Evolutionary conservation across 1,284 basidiomycete genomes (phyloP).

Genomic region (Microbotryomycetes sp.): DNA sequence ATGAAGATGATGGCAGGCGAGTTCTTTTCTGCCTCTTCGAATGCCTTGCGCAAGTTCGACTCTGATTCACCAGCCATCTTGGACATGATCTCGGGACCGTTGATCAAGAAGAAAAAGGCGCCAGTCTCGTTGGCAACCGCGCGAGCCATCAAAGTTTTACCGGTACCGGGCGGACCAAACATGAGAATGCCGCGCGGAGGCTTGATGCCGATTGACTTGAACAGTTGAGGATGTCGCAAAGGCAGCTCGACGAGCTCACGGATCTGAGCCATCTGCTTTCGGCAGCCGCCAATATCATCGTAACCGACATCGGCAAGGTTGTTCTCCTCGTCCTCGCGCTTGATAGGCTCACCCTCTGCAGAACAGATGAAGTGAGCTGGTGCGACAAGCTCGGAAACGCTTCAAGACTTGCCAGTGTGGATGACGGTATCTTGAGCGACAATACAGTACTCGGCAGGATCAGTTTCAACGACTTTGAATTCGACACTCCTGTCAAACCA

Average conservation of each 20-base stretch:
- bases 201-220: constrained; percentile 99
- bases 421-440: constrained; percentile 96
- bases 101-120: constrained; percentile 99
- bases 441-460: constrained; percentile 92
- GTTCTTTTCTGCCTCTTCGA: constrained; percentile 99
- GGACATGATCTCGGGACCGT: constrained; percentile 99
- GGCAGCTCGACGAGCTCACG: constrained; percentile 98
- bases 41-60: constrained; percentile 93
- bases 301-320: constrained; percentile 97
- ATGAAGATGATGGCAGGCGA: constrained; percentile 99
- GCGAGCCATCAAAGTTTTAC: constrained; percentile 97
- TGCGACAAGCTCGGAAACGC: not conserved
- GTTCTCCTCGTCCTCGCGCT: constrained; percentile 97
- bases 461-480: constrained; percentile 78
- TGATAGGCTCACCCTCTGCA: constrained; percentile 92
- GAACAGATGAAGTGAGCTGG: constrained; percentile 1
- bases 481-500: constrained; percentile 57
- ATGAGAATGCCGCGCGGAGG: constrained; percentile 95
- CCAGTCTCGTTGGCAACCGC: constrained; percentile 99
- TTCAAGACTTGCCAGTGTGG: constrained; percentile 60
- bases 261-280: constrained; percentile 99
- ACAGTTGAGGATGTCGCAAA: constrained; percentile 94
- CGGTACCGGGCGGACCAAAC: constrained; percentile 93
- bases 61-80: constrained; percentile 68
- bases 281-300: constrained; percentile 97